Conservation (phyloP, 2,329 filamentous ascomycete genomes). For the Teratosphaeria gauchensis region DNA sequence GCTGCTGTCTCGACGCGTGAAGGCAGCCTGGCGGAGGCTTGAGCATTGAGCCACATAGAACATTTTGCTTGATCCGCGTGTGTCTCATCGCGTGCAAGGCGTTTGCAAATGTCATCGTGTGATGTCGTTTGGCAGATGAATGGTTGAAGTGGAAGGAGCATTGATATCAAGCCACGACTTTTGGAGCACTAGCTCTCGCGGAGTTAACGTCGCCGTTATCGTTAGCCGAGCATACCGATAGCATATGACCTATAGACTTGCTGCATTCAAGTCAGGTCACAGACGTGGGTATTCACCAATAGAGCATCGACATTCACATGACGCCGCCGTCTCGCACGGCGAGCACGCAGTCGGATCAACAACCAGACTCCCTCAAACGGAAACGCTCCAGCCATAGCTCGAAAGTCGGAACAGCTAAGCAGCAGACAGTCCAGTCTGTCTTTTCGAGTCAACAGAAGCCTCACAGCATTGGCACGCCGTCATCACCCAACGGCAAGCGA, state of each 20-base stretch:
- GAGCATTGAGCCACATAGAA: not conserved
- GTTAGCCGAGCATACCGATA: not conserved
- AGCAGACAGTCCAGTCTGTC: conserved; percentile 25
- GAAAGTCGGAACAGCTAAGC: conserved; percentile 4
- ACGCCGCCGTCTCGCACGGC: conserved; percentile 9
- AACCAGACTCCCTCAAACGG: conserved; percentile 16
- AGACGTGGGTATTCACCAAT: not conserved
- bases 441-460: conserved; percentile 28
- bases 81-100: not conserved
- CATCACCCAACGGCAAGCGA: conserved; percentile 33
- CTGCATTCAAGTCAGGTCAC: not conserved
- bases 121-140: not conserved
- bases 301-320: conserved; percentile 12
- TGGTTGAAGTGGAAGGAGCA: too few species aligned
- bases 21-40: too few species aligned
- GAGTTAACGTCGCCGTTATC: not conserved
- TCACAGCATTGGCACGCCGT: not conserved
- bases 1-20: not conserved
- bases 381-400: conserved; percentile 8
- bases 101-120: not conserved
- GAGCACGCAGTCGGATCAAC: conserved; percentile 8
- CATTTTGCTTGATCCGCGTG: not conserved
- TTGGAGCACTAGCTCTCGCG: not conserved
- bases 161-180: not conserved
- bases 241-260: not conserved